A percentile compares a stretch with the other conserved stretches of the same genome.
Evolutionary conservation across 139 green algal species (phyloP).

Genomic region (Chlorella sorokiniana): DNA sequence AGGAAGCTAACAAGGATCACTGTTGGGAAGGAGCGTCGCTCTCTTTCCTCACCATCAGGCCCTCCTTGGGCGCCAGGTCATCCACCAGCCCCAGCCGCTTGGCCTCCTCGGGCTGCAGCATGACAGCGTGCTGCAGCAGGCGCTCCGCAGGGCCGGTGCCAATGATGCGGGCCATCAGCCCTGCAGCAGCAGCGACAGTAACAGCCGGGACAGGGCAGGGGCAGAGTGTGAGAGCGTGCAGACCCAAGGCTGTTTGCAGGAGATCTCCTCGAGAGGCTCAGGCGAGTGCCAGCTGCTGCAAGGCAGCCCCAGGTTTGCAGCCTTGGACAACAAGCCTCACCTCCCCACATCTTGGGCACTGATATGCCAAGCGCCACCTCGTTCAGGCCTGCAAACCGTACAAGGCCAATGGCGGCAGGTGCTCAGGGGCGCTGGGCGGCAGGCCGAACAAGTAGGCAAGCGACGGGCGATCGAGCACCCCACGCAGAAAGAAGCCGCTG

Average conservation of each 20-base stretch:
- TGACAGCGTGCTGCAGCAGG: constrained; percentile 56
- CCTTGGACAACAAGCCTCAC: too few relatives aligned
- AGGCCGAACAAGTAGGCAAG: neutral
- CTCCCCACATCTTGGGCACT: constrained; percentile 86
- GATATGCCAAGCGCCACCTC: constrained; percentile 85
- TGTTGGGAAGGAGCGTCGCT: too few relatives aligned
- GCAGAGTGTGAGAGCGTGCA: too few relatives aligned
- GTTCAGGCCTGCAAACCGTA: constrained; percentile 64
- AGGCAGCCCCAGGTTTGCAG: too few relatives aligned
- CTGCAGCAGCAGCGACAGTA: neutral
- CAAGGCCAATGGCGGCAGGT: neutral
- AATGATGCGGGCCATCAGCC: constrained; percentile 65
- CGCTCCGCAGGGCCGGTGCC: constrained; percentile 55
- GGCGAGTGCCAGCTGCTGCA: too few relatives aligned
- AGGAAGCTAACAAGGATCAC: too few relatives aligned
- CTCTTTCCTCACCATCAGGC: constrained; percentile 49
- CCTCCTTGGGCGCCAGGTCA: constrained; percentile 59
- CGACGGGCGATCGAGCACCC: neutral
- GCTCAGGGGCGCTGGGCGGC: too few relatives aligned
- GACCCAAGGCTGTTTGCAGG: too few relatives aligned
- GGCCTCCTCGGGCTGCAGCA: constrained; percentile 57
- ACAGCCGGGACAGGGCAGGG: neutral
- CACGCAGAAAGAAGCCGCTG: too few relatives aligned
- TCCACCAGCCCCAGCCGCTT: constrained; percentile 76
- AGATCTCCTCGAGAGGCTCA: too few relatives aligned